A percentile compares a stretch with the other conserved stretches of the same genome.
phyloP scores from a whole-genome alignment of 164 flowering plant species.

The Stephania yunnanensis region DNA sequence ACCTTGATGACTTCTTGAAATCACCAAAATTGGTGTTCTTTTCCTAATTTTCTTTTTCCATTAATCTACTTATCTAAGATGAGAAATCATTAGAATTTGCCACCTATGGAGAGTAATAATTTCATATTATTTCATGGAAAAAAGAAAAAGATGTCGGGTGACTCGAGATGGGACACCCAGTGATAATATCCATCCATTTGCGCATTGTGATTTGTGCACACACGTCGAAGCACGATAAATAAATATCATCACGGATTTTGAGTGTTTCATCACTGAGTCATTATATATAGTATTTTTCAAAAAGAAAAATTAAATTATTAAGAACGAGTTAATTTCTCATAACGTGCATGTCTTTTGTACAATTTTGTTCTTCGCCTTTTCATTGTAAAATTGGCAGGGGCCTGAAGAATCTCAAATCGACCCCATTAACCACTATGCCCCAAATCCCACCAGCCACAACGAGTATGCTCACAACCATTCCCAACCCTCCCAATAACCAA shows the following conservation, averaged over 20 bases:
- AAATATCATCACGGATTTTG: too few species aligned
- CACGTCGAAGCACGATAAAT: too few species aligned
- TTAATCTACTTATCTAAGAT: too few species aligned
- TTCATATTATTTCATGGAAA: too few species aligned
- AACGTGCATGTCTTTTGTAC: background rate
- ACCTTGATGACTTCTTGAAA: background rate
- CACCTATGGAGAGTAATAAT: background rate
- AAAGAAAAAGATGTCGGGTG: too few species aligned
- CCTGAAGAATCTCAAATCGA: conserved; percentile 50
- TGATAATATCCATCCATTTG: too few species aligned
- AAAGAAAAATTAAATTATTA: too few species aligned
- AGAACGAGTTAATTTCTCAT: too few species aligned
- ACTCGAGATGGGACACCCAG: too few species aligned
- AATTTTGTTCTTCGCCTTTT: background rate
- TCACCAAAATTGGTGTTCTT: background rate
- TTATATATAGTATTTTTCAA: too few species aligned
- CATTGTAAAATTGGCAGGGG: conserved; percentile 23
- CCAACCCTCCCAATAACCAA: conserved; percentile 50
- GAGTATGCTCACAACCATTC: conserved; percentile 40
- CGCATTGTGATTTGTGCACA: too few species aligned
- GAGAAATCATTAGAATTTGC: background rate
- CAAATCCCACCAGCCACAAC: conserved; percentile 49
- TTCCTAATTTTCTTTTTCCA: background rate
- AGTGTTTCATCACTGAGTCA: too few species aligned
- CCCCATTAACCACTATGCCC: conserved; percentile 41